Percentiles rank a stretch among this genome's conserved stretches.
phyloP scores from a whole-genome alignment of 257 asterid species.

The Solanum chaucha region DNA sequence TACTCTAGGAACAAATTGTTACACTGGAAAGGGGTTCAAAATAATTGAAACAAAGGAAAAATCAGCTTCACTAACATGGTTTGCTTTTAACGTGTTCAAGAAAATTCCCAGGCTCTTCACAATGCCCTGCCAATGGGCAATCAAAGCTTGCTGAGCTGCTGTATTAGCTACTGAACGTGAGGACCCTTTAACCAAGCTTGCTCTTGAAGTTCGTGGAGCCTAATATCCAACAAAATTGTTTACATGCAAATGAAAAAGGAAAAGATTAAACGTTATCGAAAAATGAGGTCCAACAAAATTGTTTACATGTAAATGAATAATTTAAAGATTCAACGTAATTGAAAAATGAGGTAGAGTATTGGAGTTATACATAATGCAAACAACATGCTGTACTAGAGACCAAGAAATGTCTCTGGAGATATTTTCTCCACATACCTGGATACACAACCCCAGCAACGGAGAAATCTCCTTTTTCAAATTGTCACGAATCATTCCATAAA shows the following conservation, averaged over 20 bases:
- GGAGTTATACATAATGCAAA: not conserved
- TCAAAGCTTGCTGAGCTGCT: constrained; percentile 90
- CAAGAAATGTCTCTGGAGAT: not conserved
- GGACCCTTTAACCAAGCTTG: constrained; percentile 95
- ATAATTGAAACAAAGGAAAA: not conserved
- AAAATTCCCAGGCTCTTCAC: constrained; percentile 81
- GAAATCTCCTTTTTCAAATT: constrained; percentile 97
- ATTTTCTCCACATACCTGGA: constrained; percentile 49
- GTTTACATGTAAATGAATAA: not conserved
- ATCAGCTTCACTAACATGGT: constrained; percentile 49
- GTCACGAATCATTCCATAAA: constrained; percentile 96
- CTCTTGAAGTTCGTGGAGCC: constrained; percentile 99
- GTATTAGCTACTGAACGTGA: constrained; percentile 79
- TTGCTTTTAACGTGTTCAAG: constrained; percentile 73
- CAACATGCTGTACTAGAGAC: not conserved
- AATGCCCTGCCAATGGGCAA: constrained; percentile 99
- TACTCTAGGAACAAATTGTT: not conserved
- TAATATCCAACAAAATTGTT: constrained; percentile 8
- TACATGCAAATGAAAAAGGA: not conserved
- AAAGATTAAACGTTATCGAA: not conserved
- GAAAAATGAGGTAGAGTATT: not conserved
- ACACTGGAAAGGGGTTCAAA: not conserved
- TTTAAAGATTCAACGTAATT: not conserved
- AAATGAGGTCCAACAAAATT: not conserved
- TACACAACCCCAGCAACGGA: constrained; percentile 96